Evolutionary conservation across 2,329 filamentous ascomycete genomes (phyloP), one percentile per base, ranked within the genome.

Genomic region (Hypomyces perniciosus): DNA sequence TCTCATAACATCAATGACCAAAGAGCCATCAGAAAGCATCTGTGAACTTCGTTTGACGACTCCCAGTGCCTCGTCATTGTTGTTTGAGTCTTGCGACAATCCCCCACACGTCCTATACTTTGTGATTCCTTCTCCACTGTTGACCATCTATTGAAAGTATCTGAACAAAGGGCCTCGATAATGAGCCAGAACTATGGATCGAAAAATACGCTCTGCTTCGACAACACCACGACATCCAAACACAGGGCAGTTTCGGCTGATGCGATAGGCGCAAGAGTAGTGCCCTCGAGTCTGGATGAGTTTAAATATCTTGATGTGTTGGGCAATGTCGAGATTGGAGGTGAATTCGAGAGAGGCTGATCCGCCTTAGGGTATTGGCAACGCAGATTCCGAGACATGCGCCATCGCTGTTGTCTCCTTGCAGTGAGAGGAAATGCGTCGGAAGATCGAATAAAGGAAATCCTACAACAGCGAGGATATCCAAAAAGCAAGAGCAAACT

Each of bases 281-380:
- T 54, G 12, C 38, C 43, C 28, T 43, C 47, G 31, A 54, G 37
- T 12, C 44, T 29, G n/a, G 53, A 61, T 31, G 59, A 57, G 20
- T 49, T 57, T 42, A 51, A 52, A 27, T 40, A 41, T 12, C 6
- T 60, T 27, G 44, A 56, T 12, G 44, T 51, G 62, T 61, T 49
- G 34, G 59, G 8, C 6, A 43, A 30, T 43, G 30, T 37, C 20
- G 8, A 46, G 29, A 4, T 8, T 27, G 5, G 4, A 5, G 20
- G 3, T 10, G 9, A 29, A 27, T 35, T 29, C 6, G 8, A n/a
- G 10, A n/a, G 27, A 4, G 33, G 10, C 44, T 38, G 44, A 46
- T 38, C 6, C 38, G 13, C 28, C n/a, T 31, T 30, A 64, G 62
- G 2, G 54, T 64, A 6, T 54, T 52, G 20, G 59, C 52, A 37